Conservation (phyloP, 306 rosid species). For the Pueraria montana region DNA sequence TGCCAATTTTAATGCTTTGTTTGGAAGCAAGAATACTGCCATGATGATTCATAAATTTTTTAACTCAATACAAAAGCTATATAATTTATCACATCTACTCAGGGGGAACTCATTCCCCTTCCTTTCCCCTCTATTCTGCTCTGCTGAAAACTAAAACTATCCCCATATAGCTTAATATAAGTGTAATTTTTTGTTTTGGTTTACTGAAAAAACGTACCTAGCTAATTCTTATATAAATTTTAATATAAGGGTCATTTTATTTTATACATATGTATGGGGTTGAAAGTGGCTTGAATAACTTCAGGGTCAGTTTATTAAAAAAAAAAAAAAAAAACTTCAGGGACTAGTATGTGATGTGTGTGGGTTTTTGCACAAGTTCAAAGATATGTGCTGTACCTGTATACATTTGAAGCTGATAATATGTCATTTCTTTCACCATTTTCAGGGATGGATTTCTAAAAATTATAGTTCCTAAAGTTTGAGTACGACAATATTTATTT, state of each 20-base stretch:
- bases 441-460: constrained; percentile 87
- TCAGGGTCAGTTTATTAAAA: no score
- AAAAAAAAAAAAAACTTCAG: no score
- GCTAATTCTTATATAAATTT: no score
- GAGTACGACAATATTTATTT: constrained; percentile 43
- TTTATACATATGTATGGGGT: not conserved
- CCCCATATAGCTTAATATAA: not conserved
- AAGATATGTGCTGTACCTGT: not conserved
- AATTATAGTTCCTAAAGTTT: constrained; percentile 71
- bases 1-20: not conserved
- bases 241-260: no score
- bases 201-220: no score
- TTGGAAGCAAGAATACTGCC: not conserved
- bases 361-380: not conserved
- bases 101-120: not conserved
- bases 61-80: not conserved
- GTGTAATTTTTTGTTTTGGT: not conserved
- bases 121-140: not conserved
- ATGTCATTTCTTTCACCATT: constrained; percentile 13
- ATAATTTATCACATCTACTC: not conserved
- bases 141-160: not conserved
- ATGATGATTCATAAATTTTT: not conserved
- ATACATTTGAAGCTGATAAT: constrained; percentile 27
- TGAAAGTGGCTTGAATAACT: no score
- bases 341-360: not conserved